Base-by-base conservation (phyloP, 2,329 filamentous ascomycete species). In the Epicoccum sorghinum region DNA sequence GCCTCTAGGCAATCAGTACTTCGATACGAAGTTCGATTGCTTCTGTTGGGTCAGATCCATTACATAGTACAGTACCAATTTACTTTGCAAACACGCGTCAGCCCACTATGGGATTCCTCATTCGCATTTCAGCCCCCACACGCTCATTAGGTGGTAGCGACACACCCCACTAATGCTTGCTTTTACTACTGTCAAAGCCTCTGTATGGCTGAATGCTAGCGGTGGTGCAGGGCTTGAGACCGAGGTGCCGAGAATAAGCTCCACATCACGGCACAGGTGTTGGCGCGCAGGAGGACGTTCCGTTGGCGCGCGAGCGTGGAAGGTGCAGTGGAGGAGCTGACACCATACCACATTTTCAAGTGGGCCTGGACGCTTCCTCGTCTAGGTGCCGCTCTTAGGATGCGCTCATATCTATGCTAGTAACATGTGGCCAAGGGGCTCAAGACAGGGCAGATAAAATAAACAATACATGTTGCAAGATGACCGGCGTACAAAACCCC, bases 381-480 rank as follows among this genome's bases (percentile, higher is more conserved):
- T 33, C 10, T 33, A 33, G 13, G 4, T 47, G 42, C 52, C 47
- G 38, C 39, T 39, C 43, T 51, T 36, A 42, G 38, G 47, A 50
- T 13, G 52, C 46, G 40, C 18, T 36, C 40, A 36, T 30, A 33
- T 46, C 39, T 55, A 9, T 55, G 52, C 47, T 55, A 47, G 52
- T 40, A 18, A 43, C 10, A 43, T 46, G 41, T 50, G 52, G 52
- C 41, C 43, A 50, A 46, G 36, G 18, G 18, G 46, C 36, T 50
- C 47, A 55, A 36, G 41, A 25, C 47, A 51, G 33, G 41, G 36
- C 24, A 55, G 37, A 29, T 9, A 29, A 32, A 43, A 14, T 1
- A 18, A 47, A 55, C 42, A 43, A 14, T 51, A 51, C 43, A 45
- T 51, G 52, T 56, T 33, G 47, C 43, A 42, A 47, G 43, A 51